Conservation (phyloP, 2,329 filamentous ascomycete genomes). For the Fusarium nurragi region DNA sequence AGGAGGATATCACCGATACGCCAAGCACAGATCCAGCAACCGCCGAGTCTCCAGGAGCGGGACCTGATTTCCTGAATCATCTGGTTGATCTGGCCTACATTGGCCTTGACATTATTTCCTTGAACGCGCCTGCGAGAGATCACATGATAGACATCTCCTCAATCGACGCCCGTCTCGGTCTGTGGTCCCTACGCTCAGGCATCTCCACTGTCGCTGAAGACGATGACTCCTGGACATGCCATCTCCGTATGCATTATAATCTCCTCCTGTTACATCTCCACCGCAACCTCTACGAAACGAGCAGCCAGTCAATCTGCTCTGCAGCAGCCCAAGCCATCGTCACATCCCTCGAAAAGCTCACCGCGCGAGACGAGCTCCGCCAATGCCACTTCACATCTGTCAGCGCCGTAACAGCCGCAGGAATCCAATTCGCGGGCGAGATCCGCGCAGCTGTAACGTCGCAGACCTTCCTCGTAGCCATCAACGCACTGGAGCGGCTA, state of each 20-base stretch:
- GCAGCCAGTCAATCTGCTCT: slow-evolving; percentile 40
- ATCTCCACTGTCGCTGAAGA: slow-evolving; percentile 40
- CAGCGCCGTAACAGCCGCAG: slow-evolving; percentile 38
- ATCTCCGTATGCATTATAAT: slow-evolving; percentile 42
- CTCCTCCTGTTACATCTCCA: slow-evolving; percentile 39
- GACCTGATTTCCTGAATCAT: slow-evolving; percentile 37
- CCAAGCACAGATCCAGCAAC: not conserved
- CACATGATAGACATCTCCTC: slow-evolving; percentile 29
- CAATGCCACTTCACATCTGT: slow-evolving; percentile 43
- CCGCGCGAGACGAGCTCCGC: slow-evolving; percentile 28
- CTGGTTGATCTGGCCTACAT: slow-evolving; percentile 40
- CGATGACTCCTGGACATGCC: slow-evolving; percentile 35
- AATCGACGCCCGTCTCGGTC: slow-evolving; percentile 37
- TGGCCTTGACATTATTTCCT: slow-evolving; percentile 34
- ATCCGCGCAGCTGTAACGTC: slow-evolving; percentile 34
- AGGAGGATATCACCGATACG: slow-evolving; percentile 35
- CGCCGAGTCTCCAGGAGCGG: not conserved
- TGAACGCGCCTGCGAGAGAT: slow-evolving; percentile 35
- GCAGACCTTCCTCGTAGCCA: slow-evolving; percentile 34
- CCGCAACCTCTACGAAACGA: slow-evolving; percentile 28
- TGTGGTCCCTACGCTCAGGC: slow-evolving; percentile 40
- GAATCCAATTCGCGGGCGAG: slow-evolving; percentile 39
- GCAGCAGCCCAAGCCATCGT: slow-evolving; percentile 41
- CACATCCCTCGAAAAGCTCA: slow-evolving; percentile 35
- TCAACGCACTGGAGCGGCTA: slow-evolving; percentile 36